Conservation (phyloP, 2,329 filamentous ascomycete genomes). For the Paramyrothecium sp. region DNA sequence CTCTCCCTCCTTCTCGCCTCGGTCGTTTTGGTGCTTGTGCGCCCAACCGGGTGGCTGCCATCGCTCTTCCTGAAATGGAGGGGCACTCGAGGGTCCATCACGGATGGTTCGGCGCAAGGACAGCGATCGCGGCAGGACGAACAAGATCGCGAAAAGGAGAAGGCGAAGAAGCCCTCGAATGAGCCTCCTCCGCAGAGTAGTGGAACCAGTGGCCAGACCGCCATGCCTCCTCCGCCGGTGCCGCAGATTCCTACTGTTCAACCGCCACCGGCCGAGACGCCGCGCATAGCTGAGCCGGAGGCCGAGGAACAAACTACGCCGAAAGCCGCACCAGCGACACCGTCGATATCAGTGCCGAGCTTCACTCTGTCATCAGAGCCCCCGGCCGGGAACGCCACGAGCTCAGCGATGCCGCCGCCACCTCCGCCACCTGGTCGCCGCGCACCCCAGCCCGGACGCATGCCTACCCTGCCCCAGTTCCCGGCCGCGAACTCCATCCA, state of each 20-base stretch:
- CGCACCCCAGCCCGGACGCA: slow-evolving; percentile 24
- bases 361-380: slow-evolving; percentile 36
- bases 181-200: background rate
- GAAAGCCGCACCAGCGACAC: slow-evolving; percentile 37
- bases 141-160: background rate
- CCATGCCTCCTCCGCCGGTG: slow-evolving; percentile 32
- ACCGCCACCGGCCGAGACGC: slow-evolving; percentile 16
- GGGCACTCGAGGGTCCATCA: slow-evolving; percentile 3
- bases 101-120: background rate
- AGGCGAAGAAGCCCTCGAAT: background rate
- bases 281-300: slow-evolving; percentile 11
- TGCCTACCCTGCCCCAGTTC: slow-evolving; percentile 40
- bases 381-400: slow-evolving; percentile 9
- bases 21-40: slow-evolving; percentile 55
- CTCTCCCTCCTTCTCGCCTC: slow-evolving; percentile 63
- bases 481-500: slow-evolving; percentile 52
- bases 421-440: slow-evolving; percentile 20
- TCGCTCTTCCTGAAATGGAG: slow-evolving; percentile 23
- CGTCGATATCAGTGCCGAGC: slow-evolving; percentile 36
- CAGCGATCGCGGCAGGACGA: slow-evolving; percentile 6
- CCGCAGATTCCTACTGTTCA: slow-evolving; percentile 29
- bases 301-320: slow-evolving; percentile 48
- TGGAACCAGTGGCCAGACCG: slow-evolving; percentile 22
- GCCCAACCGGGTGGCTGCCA: slow-evolving; percentile 48
- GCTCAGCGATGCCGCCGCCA: slow-evolving; percentile 29